phyloP scores from a whole-genome alignment of 2,329 filamentous ascomycete genomes.

The Diatrype stigma region DNA sequence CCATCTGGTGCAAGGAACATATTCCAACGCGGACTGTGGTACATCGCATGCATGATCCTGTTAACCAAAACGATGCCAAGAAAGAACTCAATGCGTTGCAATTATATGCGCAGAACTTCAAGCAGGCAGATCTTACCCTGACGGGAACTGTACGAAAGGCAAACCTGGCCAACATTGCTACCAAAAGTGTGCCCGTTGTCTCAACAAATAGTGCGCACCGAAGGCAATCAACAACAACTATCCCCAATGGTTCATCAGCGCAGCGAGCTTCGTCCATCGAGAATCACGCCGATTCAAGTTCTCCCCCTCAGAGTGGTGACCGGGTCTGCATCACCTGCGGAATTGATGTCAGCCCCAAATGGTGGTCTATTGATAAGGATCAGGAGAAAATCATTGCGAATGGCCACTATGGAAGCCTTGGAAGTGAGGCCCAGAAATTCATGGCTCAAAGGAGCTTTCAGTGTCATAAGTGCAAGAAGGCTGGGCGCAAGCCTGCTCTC shows the following conservation, averaged over 20 bases:
- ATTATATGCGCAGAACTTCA: slow-evolving; percentile 82
- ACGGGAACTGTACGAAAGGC: slow-evolving; percentile 94
- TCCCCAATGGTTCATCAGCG: slow-evolving; percentile 21
- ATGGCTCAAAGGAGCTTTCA: slow-evolving; percentile 60
- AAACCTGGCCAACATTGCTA: slow-evolving; percentile 65
- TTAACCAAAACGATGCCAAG: slow-evolving; percentile 46
- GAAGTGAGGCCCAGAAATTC: slow-evolving; percentile 55
- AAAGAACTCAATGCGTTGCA: slow-evolving; percentile 74
- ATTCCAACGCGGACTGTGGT: slow-evolving; percentile 65
- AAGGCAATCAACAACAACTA: slow-evolving; percentile 51
- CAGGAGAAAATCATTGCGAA: slow-evolving; percentile 51
- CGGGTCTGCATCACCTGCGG: slow-evolving; percentile 62
- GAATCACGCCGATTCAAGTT: slow-evolving; percentile 19
- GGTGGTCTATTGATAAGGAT: slow-evolving; percentile 58
- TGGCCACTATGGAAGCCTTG: slow-evolving; percentile 46
- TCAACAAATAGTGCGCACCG: slow-evolving; percentile 41
- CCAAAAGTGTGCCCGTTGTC: slow-evolving; percentile 46
- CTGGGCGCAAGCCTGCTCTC: slow-evolving; percentile 40
- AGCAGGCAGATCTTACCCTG: slow-evolving; percentile 85
- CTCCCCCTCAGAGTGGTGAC: slow-evolving; percentile 36
- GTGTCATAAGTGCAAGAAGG: slow-evolving; percentile 70
- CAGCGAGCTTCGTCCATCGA: slow-evolving; percentile 23
- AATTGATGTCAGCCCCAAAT: slow-evolving; percentile 69
- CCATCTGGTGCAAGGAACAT: slow-evolving; percentile 90
- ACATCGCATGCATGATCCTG: slow-evolving; percentile 74